A percentile compares a stretch with the other conserved stretches of the same genome.
phyloP scores from a whole-genome alignment of 257 asterid species.

The Solanum etuberosum region DNA sequence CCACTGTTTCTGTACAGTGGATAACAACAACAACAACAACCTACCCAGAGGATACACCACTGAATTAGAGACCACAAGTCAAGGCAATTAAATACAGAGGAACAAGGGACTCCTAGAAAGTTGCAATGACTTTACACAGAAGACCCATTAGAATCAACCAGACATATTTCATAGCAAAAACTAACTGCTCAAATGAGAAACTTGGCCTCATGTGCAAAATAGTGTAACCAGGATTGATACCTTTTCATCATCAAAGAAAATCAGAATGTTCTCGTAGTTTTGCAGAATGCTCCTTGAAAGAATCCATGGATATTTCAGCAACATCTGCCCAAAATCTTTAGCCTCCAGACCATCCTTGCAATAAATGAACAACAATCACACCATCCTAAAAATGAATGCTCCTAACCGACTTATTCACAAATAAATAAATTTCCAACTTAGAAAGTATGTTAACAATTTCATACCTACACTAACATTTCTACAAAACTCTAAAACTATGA shows the following conservation, averaged over 20 bases:
- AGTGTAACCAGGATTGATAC: constrained; percentile 16
- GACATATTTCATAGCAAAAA: neutral
- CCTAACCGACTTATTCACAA: neutral
- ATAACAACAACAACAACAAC: neutral
- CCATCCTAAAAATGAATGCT: neutral
- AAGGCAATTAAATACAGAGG: neutral
- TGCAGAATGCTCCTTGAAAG: constrained; percentile 55
- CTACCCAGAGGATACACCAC: neutral
- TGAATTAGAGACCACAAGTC: neutral
- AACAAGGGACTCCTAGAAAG: neutral
- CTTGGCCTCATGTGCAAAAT: neutral
- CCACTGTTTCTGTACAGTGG: neutral
- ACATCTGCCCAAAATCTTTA: constrained; percentile 48
- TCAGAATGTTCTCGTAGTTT: constrained; percentile 48
- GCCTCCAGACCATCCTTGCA: constrained; percentile 44
- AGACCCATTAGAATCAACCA: neutral
- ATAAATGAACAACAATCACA: constrained; percentile 1
- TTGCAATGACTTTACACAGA: neutral
- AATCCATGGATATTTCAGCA: constrained; percentile 92
- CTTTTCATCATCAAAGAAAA: constrained; percentile 60
- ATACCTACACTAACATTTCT: neutral
- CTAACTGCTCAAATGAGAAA: neutral
- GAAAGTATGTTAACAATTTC: neutral
- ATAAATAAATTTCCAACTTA: neutral
- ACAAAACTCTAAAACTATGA: neutral